Base-by-base conservation (phyloP, 805 yeast genomes). In the Wickerhamomyces tratensis region DNA sequence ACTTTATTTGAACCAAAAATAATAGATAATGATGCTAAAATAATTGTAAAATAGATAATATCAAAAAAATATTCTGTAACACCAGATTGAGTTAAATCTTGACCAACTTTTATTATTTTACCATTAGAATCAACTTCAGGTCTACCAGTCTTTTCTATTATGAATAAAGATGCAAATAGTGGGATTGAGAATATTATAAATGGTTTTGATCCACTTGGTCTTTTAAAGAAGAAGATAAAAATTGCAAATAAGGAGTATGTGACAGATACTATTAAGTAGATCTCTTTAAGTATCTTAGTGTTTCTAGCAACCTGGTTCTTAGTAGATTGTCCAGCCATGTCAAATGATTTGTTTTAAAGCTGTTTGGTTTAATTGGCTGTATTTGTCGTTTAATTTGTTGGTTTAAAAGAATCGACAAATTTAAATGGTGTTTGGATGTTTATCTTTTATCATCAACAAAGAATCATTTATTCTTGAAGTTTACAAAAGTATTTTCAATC, bases 241-340 rank as follows among this genome's bases (percentile, higher is more conserved):
- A 65, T 9, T 5, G 67, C 47, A 5, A 59, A 53, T 5, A 62
- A 14, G 0, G 44, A 41, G 29, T 62, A 53, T 6, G 67, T 46
- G 0, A 36, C 35, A 36, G 59, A 47, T 9, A 68, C 50, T 7
- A 63, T 48, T 4, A 53, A 7, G 42, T 68, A 71, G 25, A 69
- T 60, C 44, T 70, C 67, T 39, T 62, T 59, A 38, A 72, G 59
- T 10, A 65, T 59, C 39, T 61, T 55, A 11, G 51, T 48, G 46
- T 72, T 72, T 43, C 65, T 49, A 0, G 58, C 50, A 1, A 78
- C 82, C 36, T 67, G 71, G 47, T 75, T 77, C 61, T 77, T 77
- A 13, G 67, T 59, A 39, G 82, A 71, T 46, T 69, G 72, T 5
- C 82, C 76, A 6, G 81, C 82, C 83, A 77, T 77, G 7, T 27